phyloP scores from a whole-genome alignment of 805 yeast genomes.

The Wickerhamiella alocasiicola region DNA sequence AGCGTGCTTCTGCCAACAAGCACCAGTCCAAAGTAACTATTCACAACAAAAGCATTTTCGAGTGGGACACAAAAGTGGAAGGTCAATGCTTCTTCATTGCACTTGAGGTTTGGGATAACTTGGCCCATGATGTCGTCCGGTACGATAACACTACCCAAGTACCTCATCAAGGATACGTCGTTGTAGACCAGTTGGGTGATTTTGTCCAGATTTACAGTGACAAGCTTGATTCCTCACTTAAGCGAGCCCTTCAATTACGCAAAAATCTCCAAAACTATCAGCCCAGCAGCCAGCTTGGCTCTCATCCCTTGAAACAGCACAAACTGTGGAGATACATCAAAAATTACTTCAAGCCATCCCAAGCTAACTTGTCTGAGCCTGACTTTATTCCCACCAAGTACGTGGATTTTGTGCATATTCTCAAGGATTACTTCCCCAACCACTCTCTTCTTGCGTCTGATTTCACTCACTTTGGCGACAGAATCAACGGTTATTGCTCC shows the following conservation, averaged over 20 bases:
- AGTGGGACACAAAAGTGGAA: constrained; percentile 48
- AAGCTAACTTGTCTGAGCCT: constrained; percentile 53
- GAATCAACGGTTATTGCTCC: constrained; percentile 44
- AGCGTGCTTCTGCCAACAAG: constrained; percentile 29
- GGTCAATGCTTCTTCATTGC: constrained; percentile 71
- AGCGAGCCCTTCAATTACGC: constrained; percentile 42
- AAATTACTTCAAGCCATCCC: constrained; percentile 48
- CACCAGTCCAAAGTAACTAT: constrained; percentile 49
- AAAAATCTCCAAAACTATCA: constrained; percentile 23
- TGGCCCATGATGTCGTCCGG: constrained; percentile 68
- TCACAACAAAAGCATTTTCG: constrained; percentile 62
- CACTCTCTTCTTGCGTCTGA: constrained; percentile 68
- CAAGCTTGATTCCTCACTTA: constrained; percentile 42
- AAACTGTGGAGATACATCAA: constrained; percentile 31
- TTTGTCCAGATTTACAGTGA: constrained; percentile 61
- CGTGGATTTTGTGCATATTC: constrained; percentile 48
- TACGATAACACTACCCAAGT: constrained; percentile 54
- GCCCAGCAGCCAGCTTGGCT: constrained; percentile 26
- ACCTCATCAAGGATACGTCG: constrained; percentile 69
- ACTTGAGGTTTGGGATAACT: constrained; percentile 71
- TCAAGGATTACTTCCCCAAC: constrained; percentile 55
- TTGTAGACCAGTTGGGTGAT: constrained; percentile 60
- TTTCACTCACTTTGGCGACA: constrained; percentile 36
- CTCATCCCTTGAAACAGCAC: constrained; percentile 53
- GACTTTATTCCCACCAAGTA: constrained; percentile 76